Base-by-base conservation (phyloP, 2,329 filamentous ascomycete genomes). In the Cladophialophora psammophila region DNA sequence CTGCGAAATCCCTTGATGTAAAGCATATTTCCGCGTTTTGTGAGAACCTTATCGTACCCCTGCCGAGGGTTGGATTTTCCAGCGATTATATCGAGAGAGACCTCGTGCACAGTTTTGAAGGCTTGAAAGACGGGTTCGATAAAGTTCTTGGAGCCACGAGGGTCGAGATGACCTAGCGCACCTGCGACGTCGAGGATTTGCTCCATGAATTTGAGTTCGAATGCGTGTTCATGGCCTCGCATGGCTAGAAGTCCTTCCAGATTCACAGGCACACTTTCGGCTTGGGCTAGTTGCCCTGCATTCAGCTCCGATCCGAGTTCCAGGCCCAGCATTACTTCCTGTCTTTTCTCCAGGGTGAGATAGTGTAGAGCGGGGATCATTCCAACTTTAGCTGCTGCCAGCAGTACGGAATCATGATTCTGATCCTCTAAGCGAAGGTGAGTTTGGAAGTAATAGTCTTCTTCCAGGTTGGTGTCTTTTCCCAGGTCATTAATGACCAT, bases 401-500 rank as follows among this genome's bases (percentile, higher is more conserved):
- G 68, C 2, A 80, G 68, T 2, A 79, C 69, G 38, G 71, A 68
- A 59, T 78, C 77, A 64, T 79, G 78, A 60, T 80, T 74, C 53
- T 35, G 59, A 13, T 65, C 65, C 15, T 53, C 50, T 5, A 72
- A 53, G 13, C 42, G 48, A 13, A 31, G 52, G 45, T 58, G 36
- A 3, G 62, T 71, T 1, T 59, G 42, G 5, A 38, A 38, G 8
- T 69, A 66, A 56, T 74, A 69, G 31, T 76, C 69, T 13, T 73
- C 53, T 8, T 74, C 74, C 3, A 80, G 73, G 38, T 72, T 54
- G 1, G 75, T 67, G 42, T 80, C 77, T 63, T 80, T 80, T 32
- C 79, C 78, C 15, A 80, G 70, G 62, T 80, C 78, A 56, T 80
- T 78, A 59, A 80, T 74, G 5, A 78, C 65, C 62, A 79, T 75